phyloP scores from a whole-genome alignment of 768 basidiomycete species.

The Trametes gibbosa region DNA sequence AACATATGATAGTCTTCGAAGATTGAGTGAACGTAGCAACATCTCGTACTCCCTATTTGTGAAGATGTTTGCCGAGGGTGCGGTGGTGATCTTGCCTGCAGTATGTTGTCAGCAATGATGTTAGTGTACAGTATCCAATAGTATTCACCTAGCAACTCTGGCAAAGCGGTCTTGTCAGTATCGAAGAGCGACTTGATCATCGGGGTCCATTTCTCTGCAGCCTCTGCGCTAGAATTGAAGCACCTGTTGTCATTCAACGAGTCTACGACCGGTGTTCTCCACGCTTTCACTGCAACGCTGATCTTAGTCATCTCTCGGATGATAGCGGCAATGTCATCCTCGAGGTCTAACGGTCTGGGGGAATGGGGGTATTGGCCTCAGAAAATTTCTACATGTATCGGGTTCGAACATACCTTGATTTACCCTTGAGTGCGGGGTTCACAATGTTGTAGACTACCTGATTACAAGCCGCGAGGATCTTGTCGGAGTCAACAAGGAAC shows the following conservation, averaged over 20 bases:
- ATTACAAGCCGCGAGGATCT: conserved; percentile 70
- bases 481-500: conserved; percentile 84
- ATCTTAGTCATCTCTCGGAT: conserved; percentile 77
- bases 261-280: conserved; percentile 79
- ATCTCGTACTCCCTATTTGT: conserved; percentile 94
- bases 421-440: conserved; percentile 75
- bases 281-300: conserved; percentile 75
- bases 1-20: conserved; percentile 84
- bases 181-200: conserved; percentile 81
- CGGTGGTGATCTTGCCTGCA: conserved; percentile 72
- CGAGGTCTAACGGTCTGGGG: conserved; percentile 73
- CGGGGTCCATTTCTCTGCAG: conserved; percentile 66
- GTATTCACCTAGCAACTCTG: conserved; percentile 74
- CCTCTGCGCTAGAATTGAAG: conserved; percentile 68
- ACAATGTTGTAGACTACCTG: conserved; percentile 86
- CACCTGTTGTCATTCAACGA: conserved; percentile 82
- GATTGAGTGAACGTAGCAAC: conserved; percentile 77
- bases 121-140: not conserved
- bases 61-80: conserved; percentile 94
- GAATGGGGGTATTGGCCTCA: not conserved
- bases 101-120: conserved; percentile 13
- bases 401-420: conserved; percentile 52
- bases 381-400: not conserved
- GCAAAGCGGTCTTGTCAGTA: conserved; percentile 80
- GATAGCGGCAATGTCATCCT: conserved; percentile 61